phyloP scores from a whole-genome alignment of 2,329 filamentous ascomycete species.

The Lecanicillium sp. region DNA sequence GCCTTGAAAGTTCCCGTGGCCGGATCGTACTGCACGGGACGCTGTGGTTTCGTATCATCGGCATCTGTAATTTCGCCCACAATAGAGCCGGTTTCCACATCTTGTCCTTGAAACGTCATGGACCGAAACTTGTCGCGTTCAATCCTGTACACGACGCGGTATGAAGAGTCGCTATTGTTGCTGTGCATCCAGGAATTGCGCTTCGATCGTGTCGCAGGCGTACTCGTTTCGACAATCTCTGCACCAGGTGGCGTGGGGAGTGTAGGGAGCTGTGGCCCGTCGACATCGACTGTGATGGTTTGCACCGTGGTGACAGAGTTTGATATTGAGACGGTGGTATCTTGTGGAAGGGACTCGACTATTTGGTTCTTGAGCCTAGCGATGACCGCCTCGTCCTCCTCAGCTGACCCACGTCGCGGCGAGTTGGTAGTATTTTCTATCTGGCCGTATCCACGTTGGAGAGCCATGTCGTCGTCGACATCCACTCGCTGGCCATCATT shows the following conservation, averaged over 20 bases:
- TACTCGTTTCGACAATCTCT: slow-evolving; percentile 47
- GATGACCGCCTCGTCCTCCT: slow-evolving; percentile 32
- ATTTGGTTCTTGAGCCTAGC: slow-evolving; percentile 44
- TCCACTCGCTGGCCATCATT: slow-evolving; percentile 51
- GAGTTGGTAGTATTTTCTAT: background rate
- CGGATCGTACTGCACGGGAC: slow-evolving; percentile 8
- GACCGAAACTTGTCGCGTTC: slow-evolving; percentile 41
- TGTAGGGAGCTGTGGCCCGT: slow-evolving; percentile 39
- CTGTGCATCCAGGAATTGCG: slow-evolving; percentile 11
- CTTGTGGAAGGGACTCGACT: slow-evolving; percentile 42
- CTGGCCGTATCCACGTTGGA: slow-evolving; percentile 5
- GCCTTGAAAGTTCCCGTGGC: slow-evolving; percentile 5
- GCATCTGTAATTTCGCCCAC: slow-evolving; percentile 16
- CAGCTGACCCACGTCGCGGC: slow-evolving; percentile 4
- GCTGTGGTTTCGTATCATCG: slow-evolving; percentile 14
- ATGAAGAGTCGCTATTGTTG: slow-evolving; percentile 25
- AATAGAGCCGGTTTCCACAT: slow-evolving; percentile 17
- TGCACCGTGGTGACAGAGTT: slow-evolving; percentile 52
- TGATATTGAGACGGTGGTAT: slow-evolving; percentile 51
- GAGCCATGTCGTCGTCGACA: slow-evolving; percentile 28
- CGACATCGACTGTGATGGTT: slow-evolving; percentile 56
- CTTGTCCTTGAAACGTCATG: slow-evolving; percentile 28
- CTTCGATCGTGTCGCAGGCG: slow-evolving; percentile 15
- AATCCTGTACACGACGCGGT: slow-evolving; percentile 52
- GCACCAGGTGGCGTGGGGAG: slow-evolving; percentile 49